These are phyloP conservation scores for Plasmodium berghei DNA, from an alignment of 169 alveolate genomes.

Conservation along the genomic window DNA sequence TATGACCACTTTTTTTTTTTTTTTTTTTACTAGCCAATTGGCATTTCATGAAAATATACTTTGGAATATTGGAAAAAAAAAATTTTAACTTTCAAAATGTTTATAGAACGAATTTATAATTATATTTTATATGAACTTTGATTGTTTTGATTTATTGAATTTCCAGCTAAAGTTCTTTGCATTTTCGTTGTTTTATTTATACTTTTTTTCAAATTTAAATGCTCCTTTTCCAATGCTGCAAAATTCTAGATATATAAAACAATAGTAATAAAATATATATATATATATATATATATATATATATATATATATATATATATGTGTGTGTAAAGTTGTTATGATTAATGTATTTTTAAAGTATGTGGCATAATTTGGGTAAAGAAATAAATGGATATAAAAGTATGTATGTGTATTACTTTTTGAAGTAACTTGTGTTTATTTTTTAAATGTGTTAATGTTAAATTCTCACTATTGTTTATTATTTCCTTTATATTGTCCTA, in stretches of 20 bases:
- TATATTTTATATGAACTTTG: constrained; percentile 59
- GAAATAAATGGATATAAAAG: no score
- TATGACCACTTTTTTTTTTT: no score
- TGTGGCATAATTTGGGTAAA: no score
- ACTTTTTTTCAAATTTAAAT: constrained; percentile 33
- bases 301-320: constrained; percentile 2
- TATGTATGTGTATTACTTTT: background rate
- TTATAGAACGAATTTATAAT: constrained; percentile 1
- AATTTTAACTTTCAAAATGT: constrained; percentile 3
- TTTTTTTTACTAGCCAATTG: no score
- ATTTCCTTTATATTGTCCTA: constrained; percentile 23
- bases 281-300: constrained; percentile 11
- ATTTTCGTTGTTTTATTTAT: constrained; percentile 33
- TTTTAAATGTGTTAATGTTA: background rate
- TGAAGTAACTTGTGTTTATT: background rate
- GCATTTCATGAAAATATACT: no score
- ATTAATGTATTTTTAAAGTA: background rate
- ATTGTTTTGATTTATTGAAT: background rate
- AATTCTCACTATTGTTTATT: background rate
- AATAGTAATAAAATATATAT: background rate
- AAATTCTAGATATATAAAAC: constrained; percentile 4
- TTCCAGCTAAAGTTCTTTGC: background rate
- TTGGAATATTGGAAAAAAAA: background rate
- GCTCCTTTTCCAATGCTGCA: constrained; percentile 33
- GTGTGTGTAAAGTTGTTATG: background rate